A percentile compares a stretch with the other conserved stretches of the same genome.
These are phyloP conservation scores for Stephanodiscus minutulus DNA, from an alignment of 108 stramenopile genomes.

Conservation along the genomic window DNA sequence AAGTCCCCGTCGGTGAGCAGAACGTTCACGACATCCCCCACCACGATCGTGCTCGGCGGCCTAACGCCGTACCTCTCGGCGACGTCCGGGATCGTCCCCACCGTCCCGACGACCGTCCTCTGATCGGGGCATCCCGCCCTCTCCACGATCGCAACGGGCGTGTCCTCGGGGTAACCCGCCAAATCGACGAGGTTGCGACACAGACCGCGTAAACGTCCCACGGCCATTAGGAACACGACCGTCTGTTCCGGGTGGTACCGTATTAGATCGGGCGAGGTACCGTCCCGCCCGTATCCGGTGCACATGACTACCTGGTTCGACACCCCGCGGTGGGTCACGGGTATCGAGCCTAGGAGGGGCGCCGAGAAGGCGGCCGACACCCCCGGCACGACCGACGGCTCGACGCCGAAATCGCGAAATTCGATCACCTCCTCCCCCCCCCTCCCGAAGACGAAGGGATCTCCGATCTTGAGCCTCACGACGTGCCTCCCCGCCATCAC, in stretches of 20 bases:
- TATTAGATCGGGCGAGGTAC: slow-evolving; percentile 82
- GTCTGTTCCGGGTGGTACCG: slow-evolving; percentile 88
- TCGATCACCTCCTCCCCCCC: slow-evolving; percentile 96
- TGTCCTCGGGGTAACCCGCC: slow-evolving; percentile 75
- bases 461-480: slow-evolving; percentile 95
- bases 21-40: slow-evolving; percentile 84
- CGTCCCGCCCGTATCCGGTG: slow-evolving; percentile 87
- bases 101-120: slow-evolving; percentile 76
- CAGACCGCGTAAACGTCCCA: slow-evolving; percentile 73
- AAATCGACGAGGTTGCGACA: slow-evolving; percentile 54
- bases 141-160: slow-evolving; percentile 87
- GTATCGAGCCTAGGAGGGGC: slow-evolving; percentile 92
- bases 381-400: slow-evolving; percentile 82
- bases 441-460: slow-evolving; percentile 97
- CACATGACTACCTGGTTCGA: slow-evolving; percentile 95
- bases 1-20: slow-evolving; percentile 60
- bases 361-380: slow-evolving; percentile 95
- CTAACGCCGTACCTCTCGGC: slow-evolving; percentile 71
- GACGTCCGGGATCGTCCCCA: slow-evolving; percentile 80
- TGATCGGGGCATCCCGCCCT: slow-evolving; percentile 83
- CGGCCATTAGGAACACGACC: slow-evolving; percentile 90
- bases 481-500: slow-evolving; percentile 84
- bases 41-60: slow-evolving; percentile 87
- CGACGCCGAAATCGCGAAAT: slow-evolving; percentile 87
- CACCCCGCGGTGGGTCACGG: slow-evolving; percentile 95